Conservation (phyloP, 768 basidiomycete species). For the Cystofilobasidium macerans region DNA sequence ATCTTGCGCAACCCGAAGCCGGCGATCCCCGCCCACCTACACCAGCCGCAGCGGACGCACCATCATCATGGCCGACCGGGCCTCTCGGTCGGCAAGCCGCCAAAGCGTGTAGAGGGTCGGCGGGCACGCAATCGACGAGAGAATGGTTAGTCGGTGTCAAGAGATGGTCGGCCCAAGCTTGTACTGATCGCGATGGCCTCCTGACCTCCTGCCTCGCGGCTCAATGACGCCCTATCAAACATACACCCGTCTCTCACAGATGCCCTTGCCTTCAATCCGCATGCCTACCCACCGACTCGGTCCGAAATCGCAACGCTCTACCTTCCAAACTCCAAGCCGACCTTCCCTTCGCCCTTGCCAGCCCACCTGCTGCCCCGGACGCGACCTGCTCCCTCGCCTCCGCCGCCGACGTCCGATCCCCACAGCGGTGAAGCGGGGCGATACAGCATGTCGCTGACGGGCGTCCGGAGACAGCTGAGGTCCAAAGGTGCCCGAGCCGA, state of each 20-base stretch:
- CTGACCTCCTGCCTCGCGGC: too few species aligned
- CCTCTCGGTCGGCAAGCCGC: neutral
- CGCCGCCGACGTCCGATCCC: conserved; percentile 3
- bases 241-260: conserved; percentile 3
- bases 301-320: conserved; percentile 13
- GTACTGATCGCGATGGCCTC: too few species aligned
- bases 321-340: conserved; percentile 1
- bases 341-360: conserved; percentile 15
- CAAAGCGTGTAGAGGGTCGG: conserved; percentile 16
- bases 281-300: conserved; percentile 9
- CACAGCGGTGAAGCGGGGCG: conserved; percentile 10
- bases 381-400: conserved; percentile 19
- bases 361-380: conserved; percentile 24
- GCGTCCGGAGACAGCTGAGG: conserved; percentile 11
- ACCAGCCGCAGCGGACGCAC: conserved; percentile 8
- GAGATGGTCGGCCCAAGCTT: too few species aligned
- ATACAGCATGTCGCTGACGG: conserved; percentile 19
- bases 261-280: conserved; percentile 20
- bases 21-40: conserved; percentile 10
- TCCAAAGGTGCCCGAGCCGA: conserved; percentile 17
- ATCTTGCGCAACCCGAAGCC: conserved; percentile 22
- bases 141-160: conserved; percentile 10
- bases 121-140: conserved; percentile 14
- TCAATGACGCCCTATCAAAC: too few species aligned
- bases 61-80: neutral